Base-by-base conservation (phyloP, 257 asterid species). In the Ilex asprella region DNA sequence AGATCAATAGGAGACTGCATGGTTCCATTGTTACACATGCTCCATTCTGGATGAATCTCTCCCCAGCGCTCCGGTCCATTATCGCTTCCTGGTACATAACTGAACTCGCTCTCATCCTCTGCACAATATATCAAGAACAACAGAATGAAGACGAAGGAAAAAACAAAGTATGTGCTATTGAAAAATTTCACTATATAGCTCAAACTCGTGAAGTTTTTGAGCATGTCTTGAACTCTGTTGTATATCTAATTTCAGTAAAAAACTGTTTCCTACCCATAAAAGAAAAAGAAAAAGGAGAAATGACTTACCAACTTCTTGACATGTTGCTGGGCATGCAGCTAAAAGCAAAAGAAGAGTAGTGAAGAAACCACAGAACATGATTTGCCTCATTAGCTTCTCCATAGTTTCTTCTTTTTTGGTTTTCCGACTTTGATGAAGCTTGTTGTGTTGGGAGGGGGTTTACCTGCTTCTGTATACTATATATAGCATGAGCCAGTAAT, bases 1-100 rank as follows among this genome's bases (percentile, higher is more conserved):
- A 90, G 55, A 80, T 87, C 95, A 29, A 87, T 82, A 1, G 95
- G 97, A 41, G 97, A 85, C 58, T 90, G 97, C 86, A 80, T 63
- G 30, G 30, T 27, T 30, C 96, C 95, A 1, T 72, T 7, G 16
- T 64, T 79, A 30, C 96, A 90, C 9, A 53, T 59, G 3, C 62
- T 64, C 97, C 97, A 90, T 55, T 82, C 91, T 16, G 88, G 77
- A 10, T 49, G 81, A 62, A 90, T 77, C 55, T 75, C 32, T 2
- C 97, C 93, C 97, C 97, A 90, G 39, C 76, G 66, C 1, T 66
- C 39, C 1, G 96, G 96, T 51, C 97, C 97, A 6, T n/a, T 73
- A 11, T 65, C 75, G 53, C 87, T 86, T 0, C 65, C 55, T 31
- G 46, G 67, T 0, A 69, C 67, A 41, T 90, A 90, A 66, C 93